Evolutionary conservation across 2,329 filamentous ascomycete species (phyloP).

Genomic region (Aureobasidium pullulans): DNA sequence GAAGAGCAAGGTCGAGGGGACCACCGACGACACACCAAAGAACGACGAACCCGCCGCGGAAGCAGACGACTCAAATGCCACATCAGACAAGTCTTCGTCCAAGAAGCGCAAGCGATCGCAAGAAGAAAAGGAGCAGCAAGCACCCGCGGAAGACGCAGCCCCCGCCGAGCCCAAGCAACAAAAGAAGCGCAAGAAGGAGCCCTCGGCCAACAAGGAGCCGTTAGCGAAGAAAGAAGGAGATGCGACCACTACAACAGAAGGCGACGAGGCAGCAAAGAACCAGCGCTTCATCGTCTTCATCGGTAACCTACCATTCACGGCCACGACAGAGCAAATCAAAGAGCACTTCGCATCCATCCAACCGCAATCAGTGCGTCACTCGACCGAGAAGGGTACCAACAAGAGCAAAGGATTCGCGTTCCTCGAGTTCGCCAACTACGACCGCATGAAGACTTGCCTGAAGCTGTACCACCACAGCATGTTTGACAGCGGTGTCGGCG

Average conservation of each 20-base stretch:
- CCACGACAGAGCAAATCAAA: conserved; percentile 61
- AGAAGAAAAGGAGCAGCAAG: conserved; percentile 18
- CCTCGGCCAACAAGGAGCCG: conserved; percentile 5
- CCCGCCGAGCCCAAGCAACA: conserved; percentile 8
- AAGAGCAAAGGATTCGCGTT: conserved; percentile 75
- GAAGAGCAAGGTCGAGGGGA: conserved; percentile 26
- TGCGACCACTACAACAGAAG: conserved; percentile 16
- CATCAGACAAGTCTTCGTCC: conserved; percentile 17
- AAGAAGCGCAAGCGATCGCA: conserved; percentile 21
- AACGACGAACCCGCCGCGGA: conserved; percentile 14
- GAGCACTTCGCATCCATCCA: conserved; percentile 72
- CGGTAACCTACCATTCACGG: conserved; percentile 82
- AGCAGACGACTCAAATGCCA: conserved; percentile 12
- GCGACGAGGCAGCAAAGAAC: conserved; percentile 31
- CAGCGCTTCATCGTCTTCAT: conserved; percentile 72
- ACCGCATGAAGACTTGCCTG: conserved; percentile 87
- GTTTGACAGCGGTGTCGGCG: conserved; percentile 48
- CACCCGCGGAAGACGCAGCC: conserved; percentile 8
- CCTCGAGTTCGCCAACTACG: conserved; percentile 78
- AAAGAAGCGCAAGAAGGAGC: conserved; percentile 13
- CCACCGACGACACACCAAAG: conserved; percentile 17
- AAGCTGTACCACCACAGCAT: conserved; percentile 82
- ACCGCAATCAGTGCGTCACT: conserved; percentile 63
- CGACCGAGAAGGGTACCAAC: conserved; percentile 58
- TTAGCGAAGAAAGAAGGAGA: conserved; percentile 4